Evolutionary conservation across 352 stramenopile species (phyloP).

Genomic region (Phytophthora sansomeana): DNA sequence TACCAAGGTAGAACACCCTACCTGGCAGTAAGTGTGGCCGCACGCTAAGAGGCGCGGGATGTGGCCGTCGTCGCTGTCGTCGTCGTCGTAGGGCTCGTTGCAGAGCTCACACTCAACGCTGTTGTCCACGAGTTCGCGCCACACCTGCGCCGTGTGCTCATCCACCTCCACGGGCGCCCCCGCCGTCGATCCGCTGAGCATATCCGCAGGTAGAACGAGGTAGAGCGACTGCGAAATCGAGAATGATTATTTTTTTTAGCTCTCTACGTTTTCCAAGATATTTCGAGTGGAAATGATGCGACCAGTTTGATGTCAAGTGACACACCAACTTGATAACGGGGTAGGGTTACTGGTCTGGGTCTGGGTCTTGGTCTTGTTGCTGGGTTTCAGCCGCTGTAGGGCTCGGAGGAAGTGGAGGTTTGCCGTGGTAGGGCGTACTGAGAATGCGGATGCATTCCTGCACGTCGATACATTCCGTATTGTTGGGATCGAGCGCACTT

Average conservation of each 20-base stretch:
- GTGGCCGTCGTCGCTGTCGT: constrained; percentile 62
- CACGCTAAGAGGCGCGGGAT: constrained; percentile 76
- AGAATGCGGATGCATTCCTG: constrained; percentile 76
- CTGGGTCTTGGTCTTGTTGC: constrained; percentile 1
- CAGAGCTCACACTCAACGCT: constrained; percentile 88
- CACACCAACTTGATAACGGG: constrained; percentile 24
- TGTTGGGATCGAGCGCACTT: constrained; percentile 69
- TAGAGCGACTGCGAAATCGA: constrained; percentile 6
- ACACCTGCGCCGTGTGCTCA: constrained; percentile 61
- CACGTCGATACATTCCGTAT: constrained; percentile 76
- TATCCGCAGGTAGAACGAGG: constrained; percentile 16
- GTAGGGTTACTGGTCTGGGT: background rate
- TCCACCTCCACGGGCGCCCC: constrained; percentile 43
- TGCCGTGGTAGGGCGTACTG: constrained; percentile 55
- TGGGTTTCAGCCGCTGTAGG: constrained; percentile 1
- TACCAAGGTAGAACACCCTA: constrained; percentile 27
- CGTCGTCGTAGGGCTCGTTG: constrained; percentile 85
- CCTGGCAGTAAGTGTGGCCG: constrained; percentile 88
- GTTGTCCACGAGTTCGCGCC: constrained; percentile 79
- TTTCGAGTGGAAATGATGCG: constrained; percentile 15
- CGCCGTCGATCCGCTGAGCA: constrained; percentile 19
- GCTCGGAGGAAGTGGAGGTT: constrained; percentile 5
- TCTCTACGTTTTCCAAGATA: constrained; percentile 8
- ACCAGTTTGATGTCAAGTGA: constrained; percentile 14
- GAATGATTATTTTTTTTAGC: constrained; percentile 16